Base-by-base conservation (phyloP, 768 basidiomycete species). In the Asterophora parasitica region DNA sequence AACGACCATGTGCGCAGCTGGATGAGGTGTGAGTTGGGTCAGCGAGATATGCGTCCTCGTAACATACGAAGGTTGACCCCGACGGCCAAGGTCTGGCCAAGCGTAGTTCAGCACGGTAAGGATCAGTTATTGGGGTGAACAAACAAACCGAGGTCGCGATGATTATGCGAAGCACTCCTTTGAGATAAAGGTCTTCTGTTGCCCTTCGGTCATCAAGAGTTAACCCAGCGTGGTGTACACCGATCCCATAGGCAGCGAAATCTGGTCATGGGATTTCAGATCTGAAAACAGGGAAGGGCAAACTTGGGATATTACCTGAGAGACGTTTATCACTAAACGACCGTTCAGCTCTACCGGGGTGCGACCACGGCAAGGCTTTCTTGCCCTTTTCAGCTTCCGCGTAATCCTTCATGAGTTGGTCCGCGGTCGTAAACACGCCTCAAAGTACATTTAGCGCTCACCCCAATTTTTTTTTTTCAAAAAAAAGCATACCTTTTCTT, bases 161-260 rank as follows among this genome's bases (percentile, higher is more conserved):
- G 2, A 97, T 68, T 27, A 93, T 68, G 26, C 77, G 77, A 20
- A 96, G 64, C 0, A 66, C 56, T 51, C 82, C 83, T 42, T 74
- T 76, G 28, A 84, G 54, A 58, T 82, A 99, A 8, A 88, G 67
- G 10, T 81, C 75, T 63, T 99, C 95, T 13, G 82, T 83, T 0
- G 74, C 60, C 42, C 75, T 75, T 32, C 93, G 78, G 58, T 97
- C 94, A 19, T 83, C 77, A 35, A 79, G 61, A 10, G 71, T 76
- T 42, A 97, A 65, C 1, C 95, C 95, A 4, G 93, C 95, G 60
- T 98, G 94, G 61, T 99, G 95, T 6, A 92, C 78, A 9, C 91
- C 92, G 40, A 98, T 82, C 1, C 95, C 96, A 44, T 63, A 65
- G 1, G 69, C 62, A n/a, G 82, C 83, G 27, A 94, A 71, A 26